Evolutionary conservation across 2,329 filamentous ascomycete species (phyloP).

Genomic region (Iodosphaeria phyllophila): DNA sequence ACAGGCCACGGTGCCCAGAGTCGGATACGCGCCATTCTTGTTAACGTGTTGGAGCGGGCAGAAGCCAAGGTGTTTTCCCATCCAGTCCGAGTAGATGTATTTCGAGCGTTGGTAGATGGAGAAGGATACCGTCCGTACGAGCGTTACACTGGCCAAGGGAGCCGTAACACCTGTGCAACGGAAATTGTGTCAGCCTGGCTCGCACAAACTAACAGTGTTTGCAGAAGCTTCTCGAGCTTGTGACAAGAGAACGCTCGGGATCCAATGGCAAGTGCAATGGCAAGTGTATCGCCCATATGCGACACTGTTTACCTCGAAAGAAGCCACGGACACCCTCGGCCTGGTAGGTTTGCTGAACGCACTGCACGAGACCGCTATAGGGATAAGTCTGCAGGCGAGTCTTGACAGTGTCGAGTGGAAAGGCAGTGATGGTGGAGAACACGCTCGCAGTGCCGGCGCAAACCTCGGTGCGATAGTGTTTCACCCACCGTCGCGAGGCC

Average conservation of each 20-base stretch:
- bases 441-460: constrained; percentile 61
- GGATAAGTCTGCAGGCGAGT: constrained; percentile 79
- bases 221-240: too few species aligned
- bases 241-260: too few species aligned
- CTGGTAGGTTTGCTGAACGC: constrained; percentile 56
- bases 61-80: constrained; percentile 44
- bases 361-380: constrained; percentile 56
- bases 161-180: constrained; percentile 45
- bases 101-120: constrained; percentile 66
- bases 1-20: constrained; percentile 52
- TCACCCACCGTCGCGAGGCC: constrained; percentile 34
- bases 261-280: too few species aligned
- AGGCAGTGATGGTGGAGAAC: constrained; percentile 62
- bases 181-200: constrained; percentile 9
- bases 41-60: constrained; percentile 61
- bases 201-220: too few species aligned
- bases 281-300: constrained; percentile 2
- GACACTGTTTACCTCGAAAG: constrained; percentile 54
- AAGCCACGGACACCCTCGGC: constrained; percentile 58
- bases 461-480: constrained; percentile 65
- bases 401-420: constrained; percentile 77
- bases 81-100: constrained; percentile 51
- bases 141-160: constrained; percentile 61
- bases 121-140: constrained; percentile 62
- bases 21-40: constrained; percentile 51